Base-by-base conservation (phyloP, 2,329 filamentous ascomycete genomes). In the Shiraia bambusicola region DNA sequence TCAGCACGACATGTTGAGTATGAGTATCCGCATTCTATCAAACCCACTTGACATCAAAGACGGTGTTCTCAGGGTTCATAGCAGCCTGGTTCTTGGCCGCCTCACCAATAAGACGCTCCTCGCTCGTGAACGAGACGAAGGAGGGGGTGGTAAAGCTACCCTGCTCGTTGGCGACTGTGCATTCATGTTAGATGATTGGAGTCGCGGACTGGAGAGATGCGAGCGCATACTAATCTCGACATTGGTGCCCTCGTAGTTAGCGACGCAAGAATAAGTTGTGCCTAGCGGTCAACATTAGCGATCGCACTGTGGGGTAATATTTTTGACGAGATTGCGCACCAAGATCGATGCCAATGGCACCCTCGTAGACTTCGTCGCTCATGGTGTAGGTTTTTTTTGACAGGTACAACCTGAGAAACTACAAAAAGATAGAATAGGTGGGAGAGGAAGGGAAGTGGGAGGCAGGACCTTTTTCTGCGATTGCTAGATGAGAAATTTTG, bases 311-410 rank as follows among this genome's bases (percentile, higher is more conserved):
- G 56, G 52, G 56, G 53, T 54, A 57, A 52, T 50, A 42, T 52
- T 50, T 11, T 32, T 32, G 15, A 44, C 39, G 45, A 50, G 42
- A 40, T 41, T 49, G 44, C 59, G 69, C 80, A 95, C 92, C 93
- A 79, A 98, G 83, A 86, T 98, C 93, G 80, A 98, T 98, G 84
- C 93, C 93, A 80, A 97, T 89, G 84, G 93, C 93, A 87, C 93
- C 93, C 75, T 98, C 93, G 76, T 97, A 98, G 69, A 94, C 85
- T 85, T 96, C 92, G 76, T 95, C 90, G 74, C 88, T 85, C 92
- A 96, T 96, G 72, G 77, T 88, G 71, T 50, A 44, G 59, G 67
- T 63, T 37, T 32, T 37, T 32, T 59, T 49, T 61, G 51, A 42
- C 58, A 57, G 48, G 51, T 52, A 54, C 55, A 50, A 58, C 55